Evolutionary conservation across 495 filamentous ascomycete species (phyloP), one percentile per base, ranked within the genome.

Genomic region (Aspergillus nanangensis): DNA sequence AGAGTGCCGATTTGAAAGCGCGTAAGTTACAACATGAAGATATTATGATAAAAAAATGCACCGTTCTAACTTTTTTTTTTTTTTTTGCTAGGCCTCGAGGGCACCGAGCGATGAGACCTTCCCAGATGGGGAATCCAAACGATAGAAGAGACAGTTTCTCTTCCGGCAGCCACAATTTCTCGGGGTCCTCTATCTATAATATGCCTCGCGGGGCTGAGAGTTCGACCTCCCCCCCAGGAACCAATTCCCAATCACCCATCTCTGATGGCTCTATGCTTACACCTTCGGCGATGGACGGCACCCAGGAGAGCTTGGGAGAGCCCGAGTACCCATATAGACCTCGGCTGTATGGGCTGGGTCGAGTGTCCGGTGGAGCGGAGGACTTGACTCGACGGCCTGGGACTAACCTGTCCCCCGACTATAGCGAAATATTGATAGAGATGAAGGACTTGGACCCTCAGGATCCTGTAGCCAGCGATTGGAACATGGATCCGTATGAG

Each of bases 1-100:
- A 38, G 76, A 83, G 21, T 96, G 90, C 80, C 80, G 86, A 61
- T 91, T 90, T 58, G 85, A 87, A 65, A 90, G 85, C 66, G 87
- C 86, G 88, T 92, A 76, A 83, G 88, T 83, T 37, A 36, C n/a
- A n/a, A n/a, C n/a, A n/a, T n/a, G n/a, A n/a, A n/a, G n/a, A n/a
- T n/a, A n/a, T 29, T 9, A 43, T 19, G 41, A 9, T 24, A 15
- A 34, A 17, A 5, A 17, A 17, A 18, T 5, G 13, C 7, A 36
- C 14, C 15, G 10, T 1, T 1, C n/a, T 1, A 14, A 7, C 1
- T 5, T 34, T 34, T 13, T 5, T n/a, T 8, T 17, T 36, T 9
- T 18, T 1, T 14, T 47, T 1, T 23, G 43, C 8, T 39, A 74
- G 70, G 21, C 69, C 67, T 40, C 65, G 69, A 35, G 67, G 68